Evolutionary conservation across 306 rosid species (phyloP).

Genomic region (Styphnolobium japonicum): DNA sequence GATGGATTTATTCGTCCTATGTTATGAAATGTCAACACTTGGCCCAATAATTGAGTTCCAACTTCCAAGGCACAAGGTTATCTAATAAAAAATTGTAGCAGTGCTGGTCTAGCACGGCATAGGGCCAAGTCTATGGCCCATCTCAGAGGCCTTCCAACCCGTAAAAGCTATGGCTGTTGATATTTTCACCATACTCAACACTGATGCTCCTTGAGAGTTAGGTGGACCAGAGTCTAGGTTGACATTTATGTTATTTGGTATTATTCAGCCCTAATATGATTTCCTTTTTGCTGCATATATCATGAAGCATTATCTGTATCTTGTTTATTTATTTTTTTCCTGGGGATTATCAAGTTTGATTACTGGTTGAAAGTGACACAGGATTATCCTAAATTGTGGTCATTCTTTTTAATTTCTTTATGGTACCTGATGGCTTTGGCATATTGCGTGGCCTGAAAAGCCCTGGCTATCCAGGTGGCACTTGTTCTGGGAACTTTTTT

Average conservation of each 20-base stretch:
- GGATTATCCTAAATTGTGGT: neutral
- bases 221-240: neutral
- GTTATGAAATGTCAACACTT: neutral
- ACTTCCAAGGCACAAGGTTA: neutral
- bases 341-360: neutral
- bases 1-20: neutral
- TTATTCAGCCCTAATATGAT: neutral
- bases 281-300: neutral
- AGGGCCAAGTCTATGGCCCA: slow-evolving; percentile 71
- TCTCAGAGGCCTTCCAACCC: slow-evolving; percentile 61
- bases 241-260: neutral
- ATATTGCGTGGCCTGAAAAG: neutral
- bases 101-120: slow-evolving; percentile 62
- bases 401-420: neutral
- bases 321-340: neutral
- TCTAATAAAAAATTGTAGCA: neutral
- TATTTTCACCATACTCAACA: slow-evolving; percentile 67
- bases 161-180: slow-evolving; percentile 69
- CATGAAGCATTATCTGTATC: neutral
- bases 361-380: neutral
- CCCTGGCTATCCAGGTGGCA: neutral
- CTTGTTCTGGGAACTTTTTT: neutral
- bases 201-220: slow-evolving; percentile 76
- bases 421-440: neutral
- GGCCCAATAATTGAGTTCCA: neutral